Conservation (phyloP, 345 rosid genomes). For the Raphanus raphanistrum region DNA sequence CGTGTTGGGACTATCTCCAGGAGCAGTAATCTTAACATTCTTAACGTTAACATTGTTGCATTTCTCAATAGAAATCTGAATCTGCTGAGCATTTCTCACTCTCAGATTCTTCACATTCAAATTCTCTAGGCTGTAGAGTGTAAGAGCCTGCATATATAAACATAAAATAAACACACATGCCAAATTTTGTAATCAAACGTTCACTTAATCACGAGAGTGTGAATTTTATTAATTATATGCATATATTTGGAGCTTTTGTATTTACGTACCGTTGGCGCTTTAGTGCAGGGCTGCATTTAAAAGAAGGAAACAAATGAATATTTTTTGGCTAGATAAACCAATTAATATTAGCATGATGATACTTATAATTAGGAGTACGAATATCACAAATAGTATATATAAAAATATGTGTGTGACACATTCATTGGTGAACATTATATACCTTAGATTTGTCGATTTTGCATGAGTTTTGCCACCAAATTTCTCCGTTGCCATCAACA, state of each 20-base stretch:
- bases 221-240: slow-evolving; percentile 34
- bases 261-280: slow-evolving; percentile 75
- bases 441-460: slow-evolving; percentile 68
- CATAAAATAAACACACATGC: slow-evolving; percentile 1
- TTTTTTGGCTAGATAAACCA: background rate
- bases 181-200: slow-evolving; percentile 40
- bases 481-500: slow-evolving; percentile 74
- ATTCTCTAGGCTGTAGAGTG: slow-evolving; percentile 54
- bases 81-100: slow-evolving; percentile 68
- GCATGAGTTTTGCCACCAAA: slow-evolving; percentile 95
- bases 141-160: slow-evolving; percentile 56
- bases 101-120: slow-evolving; percentile 52
- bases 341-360: slow-evolving; percentile 7
- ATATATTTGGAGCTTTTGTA: background rate
- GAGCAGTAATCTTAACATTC: slow-evolving; percentile 53
- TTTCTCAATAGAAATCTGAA: slow-evolving; percentile 62
- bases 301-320: background rate
- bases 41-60: slow-evolving; percentile 53
- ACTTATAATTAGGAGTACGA: background rate
- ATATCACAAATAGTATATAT: background rate
- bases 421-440: slow-evolving; percentile 5
- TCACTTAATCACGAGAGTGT: slow-evolving; percentile 42
- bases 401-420: background rate
- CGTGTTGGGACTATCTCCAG: slow-evolving; percentile 75
- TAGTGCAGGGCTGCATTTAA: slow-evolving; percentile 74